phyloP scores from a whole-genome alignment of 2,329 filamentous ascomycete species.

The Fonsecaea multimorphosa region DNA sequence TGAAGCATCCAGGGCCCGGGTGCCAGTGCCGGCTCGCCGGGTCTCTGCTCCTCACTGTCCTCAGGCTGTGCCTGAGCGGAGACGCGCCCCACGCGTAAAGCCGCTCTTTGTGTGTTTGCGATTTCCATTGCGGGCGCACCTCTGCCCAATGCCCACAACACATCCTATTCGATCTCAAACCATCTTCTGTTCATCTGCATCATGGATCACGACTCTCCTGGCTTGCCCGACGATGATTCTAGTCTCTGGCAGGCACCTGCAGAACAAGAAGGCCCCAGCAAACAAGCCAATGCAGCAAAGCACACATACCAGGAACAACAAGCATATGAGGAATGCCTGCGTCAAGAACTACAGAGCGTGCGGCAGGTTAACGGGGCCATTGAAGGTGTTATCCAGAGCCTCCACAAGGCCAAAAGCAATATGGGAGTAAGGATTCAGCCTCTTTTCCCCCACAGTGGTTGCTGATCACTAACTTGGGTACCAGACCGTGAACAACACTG shows the following conservation, averaged over 20 bases:
- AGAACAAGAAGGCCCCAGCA: conserved; percentile 20
- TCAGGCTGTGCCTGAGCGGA: too few species aligned
- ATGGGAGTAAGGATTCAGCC: conserved; percentile 52
- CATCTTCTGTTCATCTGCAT: neutral
- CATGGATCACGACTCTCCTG: conserved; percentile 23
- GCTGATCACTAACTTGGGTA: conserved; percentile 4
- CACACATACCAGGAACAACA: conserved; percentile 49
- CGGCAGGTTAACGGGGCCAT: conserved; percentile 87
- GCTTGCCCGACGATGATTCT: conserved; percentile 5
- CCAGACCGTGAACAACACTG: conserved; percentile 82
- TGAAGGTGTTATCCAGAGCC: conserved; percentile 61
- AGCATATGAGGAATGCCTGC: conserved; percentile 74
- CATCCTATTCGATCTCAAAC: neutral
- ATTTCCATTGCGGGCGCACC: conserved; percentile 1
- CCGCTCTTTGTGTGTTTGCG: neutral
- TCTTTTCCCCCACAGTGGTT: neutral
- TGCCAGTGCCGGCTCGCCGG: too few species aligned
- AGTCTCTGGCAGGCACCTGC: conserved; percentile 29
- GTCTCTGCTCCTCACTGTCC: too few species aligned
- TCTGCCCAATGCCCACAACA: neutral
- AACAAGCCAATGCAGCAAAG: conserved; percentile 9
- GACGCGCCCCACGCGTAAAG: conserved; percentile 4
- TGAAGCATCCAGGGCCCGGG: neutral
- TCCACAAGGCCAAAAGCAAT: conserved; percentile 56
- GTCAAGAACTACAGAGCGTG: conserved; percentile 80